Conservation (phyloP, 805 yeast species). For the Candida ascalaphidarum region DNA sequence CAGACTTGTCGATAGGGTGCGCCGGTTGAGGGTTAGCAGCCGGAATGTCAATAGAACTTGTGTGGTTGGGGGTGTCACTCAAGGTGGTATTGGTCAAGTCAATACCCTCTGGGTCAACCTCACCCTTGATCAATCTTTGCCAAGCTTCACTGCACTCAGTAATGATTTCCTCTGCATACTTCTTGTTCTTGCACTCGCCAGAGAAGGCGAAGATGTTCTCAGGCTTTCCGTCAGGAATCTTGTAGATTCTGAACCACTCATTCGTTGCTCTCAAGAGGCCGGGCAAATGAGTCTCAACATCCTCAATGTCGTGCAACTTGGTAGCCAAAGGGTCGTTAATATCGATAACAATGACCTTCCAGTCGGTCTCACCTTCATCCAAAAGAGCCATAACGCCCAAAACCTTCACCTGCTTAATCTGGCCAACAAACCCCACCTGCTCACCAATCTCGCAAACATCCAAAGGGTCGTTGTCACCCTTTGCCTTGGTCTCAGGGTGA, state of each 20-base stretch:
- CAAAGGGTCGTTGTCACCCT: slow-evolving; percentile 40
- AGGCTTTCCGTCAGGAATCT: slow-evolving; percentile 76
- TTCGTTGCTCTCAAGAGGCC: slow-evolving; percentile 61
- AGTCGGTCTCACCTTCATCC: slow-evolving; percentile 94
- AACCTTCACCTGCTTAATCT: slow-evolving; percentile 55
- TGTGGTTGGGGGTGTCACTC: slow-evolving; percentile 43
- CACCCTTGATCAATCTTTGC: slow-evolving; percentile 46
- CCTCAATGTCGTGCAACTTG: slow-evolving; percentile 53
- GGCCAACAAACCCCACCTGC: slow-evolving; percentile 39
- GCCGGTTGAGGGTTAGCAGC: slow-evolving; percentile 65
- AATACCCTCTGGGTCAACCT: slow-evolving; percentile 43
- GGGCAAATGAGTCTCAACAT: slow-evolving; percentile 62
- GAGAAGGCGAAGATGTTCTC: slow-evolving; percentile 67
- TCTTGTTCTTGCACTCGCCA: slow-evolving; percentile 54
- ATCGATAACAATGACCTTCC: slow-evolving; percentile 78
- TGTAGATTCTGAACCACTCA: slow-evolving; percentile 79
- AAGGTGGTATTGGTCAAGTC: slow-evolving; percentile 72
- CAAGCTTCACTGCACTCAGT: slow-evolving; percentile 63
- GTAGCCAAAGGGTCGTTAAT: slow-evolving; percentile 56
- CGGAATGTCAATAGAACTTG: slow-evolving; percentile 47
- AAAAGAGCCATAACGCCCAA: slow-evolving; percentile 72
- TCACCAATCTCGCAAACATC: slow-evolving; percentile 44
- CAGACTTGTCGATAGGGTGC: slow-evolving; percentile 92
- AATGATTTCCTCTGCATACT: slow-evolving; percentile 52
- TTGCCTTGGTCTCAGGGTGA: slow-evolving; percentile 37